phyloP scores from a whole-genome alignment of 129 eudicot species.

The Glebionis coronaria region DNA sequence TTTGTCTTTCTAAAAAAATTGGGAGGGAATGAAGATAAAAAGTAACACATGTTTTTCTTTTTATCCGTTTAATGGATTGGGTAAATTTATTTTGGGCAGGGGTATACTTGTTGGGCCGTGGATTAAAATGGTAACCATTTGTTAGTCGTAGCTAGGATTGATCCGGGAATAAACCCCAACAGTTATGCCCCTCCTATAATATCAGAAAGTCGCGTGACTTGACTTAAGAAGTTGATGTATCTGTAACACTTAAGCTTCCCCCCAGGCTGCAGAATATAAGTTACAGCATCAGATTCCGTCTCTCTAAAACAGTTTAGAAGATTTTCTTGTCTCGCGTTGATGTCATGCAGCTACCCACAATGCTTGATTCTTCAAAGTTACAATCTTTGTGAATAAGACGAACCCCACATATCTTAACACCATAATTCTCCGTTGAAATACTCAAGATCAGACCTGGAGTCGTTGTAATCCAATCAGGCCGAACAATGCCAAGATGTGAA shows the following conservation, averaged over 20 bases:
- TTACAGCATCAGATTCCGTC: conserved; percentile 18
- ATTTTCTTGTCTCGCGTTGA: not conserved
- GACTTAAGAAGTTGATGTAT: too few species aligned
- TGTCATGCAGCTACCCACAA: not conserved
- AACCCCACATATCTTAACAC: conserved; percentile 20
- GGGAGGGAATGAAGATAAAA: too few species aligned
- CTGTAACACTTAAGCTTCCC: not conserved
- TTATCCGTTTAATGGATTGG: too few species aligned
- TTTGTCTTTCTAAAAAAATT: too few species aligned
- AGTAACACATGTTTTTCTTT: too few species aligned
- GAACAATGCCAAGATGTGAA: conserved; percentile 3
- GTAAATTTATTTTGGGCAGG: too few species aligned
- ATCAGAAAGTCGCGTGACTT: too few species aligned
- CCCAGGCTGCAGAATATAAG: conserved; percentile 15
- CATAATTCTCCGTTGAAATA: conserved; percentile 15
- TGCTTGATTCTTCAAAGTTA: not conserved
- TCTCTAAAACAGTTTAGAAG: conserved; percentile 14
- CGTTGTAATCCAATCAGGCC: conserved; percentile 16
- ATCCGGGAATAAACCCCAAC: too few species aligned
- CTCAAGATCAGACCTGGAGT: conserved; percentile 18
- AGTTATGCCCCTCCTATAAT: too few species aligned
- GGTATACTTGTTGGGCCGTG: too few species aligned
- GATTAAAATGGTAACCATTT: too few species aligned
- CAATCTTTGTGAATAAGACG: conserved; percentile 11
- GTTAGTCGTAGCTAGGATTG: too few species aligned